A percentile compares a stretch with the other conserved stretches of the same genome.
These are phyloP conservation scores for Lipomyces spencermartinsiae DNA, from an alignment of 805 yeast species.

Conservation along the genomic window DNA sequence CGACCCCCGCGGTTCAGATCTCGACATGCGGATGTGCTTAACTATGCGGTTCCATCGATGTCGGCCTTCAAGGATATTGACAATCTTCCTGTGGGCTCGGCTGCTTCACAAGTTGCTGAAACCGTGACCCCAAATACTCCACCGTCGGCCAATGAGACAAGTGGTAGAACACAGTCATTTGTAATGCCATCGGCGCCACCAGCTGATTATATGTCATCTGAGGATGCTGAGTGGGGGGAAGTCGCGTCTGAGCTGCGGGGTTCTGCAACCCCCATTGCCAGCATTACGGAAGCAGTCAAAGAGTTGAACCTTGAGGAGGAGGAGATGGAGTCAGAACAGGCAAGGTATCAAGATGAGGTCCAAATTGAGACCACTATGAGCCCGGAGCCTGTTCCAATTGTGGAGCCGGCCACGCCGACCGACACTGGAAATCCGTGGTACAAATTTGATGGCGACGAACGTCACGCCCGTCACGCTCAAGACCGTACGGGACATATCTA, in stretches of 20 bases:
- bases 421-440: conserved; percentile 24
- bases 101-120: neutral
- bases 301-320: conserved; percentile 29
- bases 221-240: conserved; percentile 23
- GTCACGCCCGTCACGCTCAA: conserved; percentile 17
- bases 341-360: conserved; percentile 16
- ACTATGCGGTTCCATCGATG: conserved; percentile 1
- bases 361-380: conserved; percentile 11
- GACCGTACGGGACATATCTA: conserved; percentile 21
- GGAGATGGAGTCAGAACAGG: conserved; percentile 7
- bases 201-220: conserved; percentile 5
- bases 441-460: conserved; percentile 8
- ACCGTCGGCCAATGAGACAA: neutral
- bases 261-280: neutral
- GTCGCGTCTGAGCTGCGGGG: conserved; percentile 26
- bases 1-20: neutral
- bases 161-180: neutral
- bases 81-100: neutral
- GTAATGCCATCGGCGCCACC: conserved; percentile 8
- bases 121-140: neutral
- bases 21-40: neutral
- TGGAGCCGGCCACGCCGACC: conserved; percentile 3
- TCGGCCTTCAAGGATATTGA: conserved; percentile 3
- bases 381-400: conserved; percentile 6
- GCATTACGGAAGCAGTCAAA: conserved; percentile 16